Evolutionary conservation across 192 early-diverging fungal genomes (phyloP), one percentile per base, ranked within the genome.

Genomic region (Linderina pennispora): DNA sequence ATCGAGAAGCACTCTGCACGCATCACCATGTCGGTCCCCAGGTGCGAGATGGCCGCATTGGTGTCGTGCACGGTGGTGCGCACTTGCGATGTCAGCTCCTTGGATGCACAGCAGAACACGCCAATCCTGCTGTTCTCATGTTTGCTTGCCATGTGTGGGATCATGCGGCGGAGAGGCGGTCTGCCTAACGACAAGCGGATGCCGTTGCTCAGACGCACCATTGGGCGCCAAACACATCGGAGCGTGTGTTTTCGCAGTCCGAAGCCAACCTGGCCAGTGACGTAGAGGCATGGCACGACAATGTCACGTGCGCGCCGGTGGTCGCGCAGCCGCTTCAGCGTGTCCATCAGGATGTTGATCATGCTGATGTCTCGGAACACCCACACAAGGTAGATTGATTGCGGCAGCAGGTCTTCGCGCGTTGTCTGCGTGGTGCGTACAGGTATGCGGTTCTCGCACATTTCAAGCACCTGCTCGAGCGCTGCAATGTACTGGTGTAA

Each of bases 401-500:
- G 61, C 28, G 67, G 67, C 14, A 71, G 55, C 28, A 71, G 34
- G 8, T 51, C 67, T 13, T 71, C 60, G 36, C 56, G 61, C 4
- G 67, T 54, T 3, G 43, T 48, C 36, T 71, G 67, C 13, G 39
- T 55, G 18, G 61, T 71, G 40, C 67, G 67, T 23, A 46, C 34
- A 1, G 67, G 67, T 4, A 63, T 71, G 21, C 45, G 44, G 48
- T 50, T 40, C 18, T 43, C 44, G 23, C 67, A 71, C 47, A 59
- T 56, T 37, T 60, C 56, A 1, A 71, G 40, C 8, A 71, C 67
- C 16, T 44, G 60, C 28, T 63, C 67, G 36, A 71, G 51, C 17
- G 67, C 67, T 0, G 67, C 46, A 28, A 71, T 71, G 45, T 71
- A 86, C 5, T n/a, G 88, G 88, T 6, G 88, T 90, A 18, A 90